Percentiles rank a stretch among this genome's conserved stretches.
phyloP scores from a whole-genome alignment of 2,329 filamentous ascomycete species.

The Celoporthe dispersa region DNA sequence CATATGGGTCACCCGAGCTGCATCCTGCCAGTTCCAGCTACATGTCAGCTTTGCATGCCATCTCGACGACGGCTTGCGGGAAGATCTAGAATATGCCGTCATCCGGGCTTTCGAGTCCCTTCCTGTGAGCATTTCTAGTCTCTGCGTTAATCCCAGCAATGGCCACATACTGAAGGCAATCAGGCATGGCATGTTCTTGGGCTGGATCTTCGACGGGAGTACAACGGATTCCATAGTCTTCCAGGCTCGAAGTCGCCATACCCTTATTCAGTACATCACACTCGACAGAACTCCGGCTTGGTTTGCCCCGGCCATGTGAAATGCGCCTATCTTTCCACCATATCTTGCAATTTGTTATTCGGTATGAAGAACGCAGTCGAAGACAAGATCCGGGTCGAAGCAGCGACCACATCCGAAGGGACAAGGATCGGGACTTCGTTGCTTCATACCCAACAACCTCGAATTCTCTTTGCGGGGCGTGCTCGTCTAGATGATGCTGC shows the following conservation, averaged over 20 bases:
- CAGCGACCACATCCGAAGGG: background rate
- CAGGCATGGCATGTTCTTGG: slow-evolving; percentile 25
- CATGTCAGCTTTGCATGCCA: slow-evolving; percentile 11
- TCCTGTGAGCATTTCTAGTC: background rate
- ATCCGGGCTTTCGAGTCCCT: slow-evolving; percentile 15
- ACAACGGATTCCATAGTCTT: slow-evolving; percentile 11
- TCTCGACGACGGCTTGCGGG: background rate
- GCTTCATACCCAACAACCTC: background rate
- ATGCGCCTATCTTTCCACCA: slow-evolving; percentile 16
- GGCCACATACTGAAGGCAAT: slow-evolving; percentile 2
- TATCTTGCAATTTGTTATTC: slow-evolving; percentile 19
- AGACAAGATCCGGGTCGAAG: background rate
- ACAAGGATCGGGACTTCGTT: background rate
- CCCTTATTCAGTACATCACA: slow-evolving; percentile 23
- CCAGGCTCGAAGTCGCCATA: slow-evolving; percentile 8
- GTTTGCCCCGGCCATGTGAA: slow-evolving; percentile 15
- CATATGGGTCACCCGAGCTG: slow-evolving; percentile 25
- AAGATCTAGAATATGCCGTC: background rate
- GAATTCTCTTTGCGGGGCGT: background rate
- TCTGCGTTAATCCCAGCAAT: background rate
- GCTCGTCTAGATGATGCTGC: background rate
- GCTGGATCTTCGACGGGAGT: slow-evolving; percentile 18
- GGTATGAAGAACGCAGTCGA: background rate
- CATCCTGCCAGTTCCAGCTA: slow-evolving; percentile 21
- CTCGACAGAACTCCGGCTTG: slow-evolving; percentile 5